Evolutionary conservation across 164 flowering plant genomes (phyloP), one percentile per base, ranked within the genome.

Genomic region (Tinospora cordifolia): DNA sequence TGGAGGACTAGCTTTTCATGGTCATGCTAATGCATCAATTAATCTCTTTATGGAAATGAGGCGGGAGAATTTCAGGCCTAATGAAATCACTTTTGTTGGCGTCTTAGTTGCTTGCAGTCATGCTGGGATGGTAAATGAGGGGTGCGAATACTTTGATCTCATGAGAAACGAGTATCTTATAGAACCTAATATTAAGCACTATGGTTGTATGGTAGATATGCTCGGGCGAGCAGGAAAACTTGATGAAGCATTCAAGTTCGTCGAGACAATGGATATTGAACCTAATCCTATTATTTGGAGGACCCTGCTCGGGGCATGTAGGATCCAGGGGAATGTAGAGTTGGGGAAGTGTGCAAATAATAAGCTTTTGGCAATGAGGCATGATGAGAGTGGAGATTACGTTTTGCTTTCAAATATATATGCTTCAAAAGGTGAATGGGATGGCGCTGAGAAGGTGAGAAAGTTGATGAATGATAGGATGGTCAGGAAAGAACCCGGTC

Each of bases 181-280:
- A 54, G 84, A 83, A 62, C 90, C 91, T 36, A 89, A 89, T 66
- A 78, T 87, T 30, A 83, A 69, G 72, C 94, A 87, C 69, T 87
- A 78, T 73, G 94, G 94, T 24, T 89, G 94, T 69, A 86, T 89
- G 88, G 89, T 87, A 47, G 94, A 87, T 72, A 47, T 89, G 73
- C 75, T 87, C 3, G 88, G 89, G 21, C 91, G 91, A 24, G 87
- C 89, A 47, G 94, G 90, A 49, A 72, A 78, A 49, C 63, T 87
- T 63, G 73, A 72, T 8, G 89, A 89, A 78, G 90, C 91, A 34
- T 87, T 86, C 68, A 73, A 81, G 26, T 84, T 87, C 67, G 80
- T 85, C 10, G 84, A 81, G 4, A 69, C 69, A 3, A 86, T 89
- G 94, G 75, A 67, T 34, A 74, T 86, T 39, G 76, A 83, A 74